These are phyloP conservation scores for Panicum miliaceum DNA, from an alignment of 176 grass and related monocot species.

Conservation along the genomic window DNA sequence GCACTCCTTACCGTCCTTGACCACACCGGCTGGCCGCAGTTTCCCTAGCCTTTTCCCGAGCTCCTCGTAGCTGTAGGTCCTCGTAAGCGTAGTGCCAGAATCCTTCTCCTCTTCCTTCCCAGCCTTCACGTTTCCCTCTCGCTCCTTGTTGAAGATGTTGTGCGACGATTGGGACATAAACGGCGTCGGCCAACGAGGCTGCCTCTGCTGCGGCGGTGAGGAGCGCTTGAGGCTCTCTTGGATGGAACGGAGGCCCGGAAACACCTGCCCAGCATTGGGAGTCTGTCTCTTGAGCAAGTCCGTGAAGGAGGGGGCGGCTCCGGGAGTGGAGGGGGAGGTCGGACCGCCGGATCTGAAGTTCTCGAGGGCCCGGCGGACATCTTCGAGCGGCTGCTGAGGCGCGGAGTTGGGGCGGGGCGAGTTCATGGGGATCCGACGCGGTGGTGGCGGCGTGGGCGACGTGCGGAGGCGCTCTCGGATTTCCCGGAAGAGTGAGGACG, in stretches of 20 bases:
- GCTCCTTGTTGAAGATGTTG: conserved; percentile 37
- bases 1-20: conserved; percentile 58
- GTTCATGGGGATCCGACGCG: conserved; percentile 39
- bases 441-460: not conserved
- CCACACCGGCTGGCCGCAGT: conserved; percentile 55
- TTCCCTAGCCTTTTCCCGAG: conserved; percentile 67
- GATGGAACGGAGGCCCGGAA: not conserved
- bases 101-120: not conserved
- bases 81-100: conserved; percentile 42
- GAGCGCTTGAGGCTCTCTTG: conserved; percentile 17
- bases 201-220: not conserved
- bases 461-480: conserved; percentile 52
- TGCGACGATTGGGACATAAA: not conserved
- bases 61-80: conserved; percentile 53
- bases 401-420: conserved; percentile 34
- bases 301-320: conserved; percentile 40
- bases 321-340: conserved; percentile 20
- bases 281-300: conserved; percentile 43
- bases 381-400: not conserved
- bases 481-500: conserved; percentile 44
- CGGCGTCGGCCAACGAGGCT: not conserved
- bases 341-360: not conserved
- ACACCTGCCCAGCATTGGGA: not conserved
- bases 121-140: not conserved
- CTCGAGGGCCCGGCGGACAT: conserved; percentile 48